Conservation (phyloP, 345 rosid genomes). For the Trapa bicornis region DNA sequence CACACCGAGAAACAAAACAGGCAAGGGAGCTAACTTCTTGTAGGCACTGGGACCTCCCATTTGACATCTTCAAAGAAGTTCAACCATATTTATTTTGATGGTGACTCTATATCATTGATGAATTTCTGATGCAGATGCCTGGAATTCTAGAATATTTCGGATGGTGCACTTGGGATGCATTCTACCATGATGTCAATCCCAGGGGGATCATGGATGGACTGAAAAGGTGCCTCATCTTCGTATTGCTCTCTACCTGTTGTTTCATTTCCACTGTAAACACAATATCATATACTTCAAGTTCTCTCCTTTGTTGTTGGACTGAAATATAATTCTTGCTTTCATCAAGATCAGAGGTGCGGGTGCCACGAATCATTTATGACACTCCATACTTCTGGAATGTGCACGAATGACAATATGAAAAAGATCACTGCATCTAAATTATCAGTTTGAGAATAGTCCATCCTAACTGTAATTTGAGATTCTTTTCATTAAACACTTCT, state of each 20-base stretch:
- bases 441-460: not conserved
- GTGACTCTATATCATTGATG: not conserved
- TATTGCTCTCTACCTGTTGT: not conserved
- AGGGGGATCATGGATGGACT: constrained; percentile 43
- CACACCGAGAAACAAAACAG: constrained; percentile 36
- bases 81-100: not conserved
- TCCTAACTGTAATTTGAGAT: not conserved
- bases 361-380: not conserved
- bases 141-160: constrained; percentile 46
- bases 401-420: not conserved
- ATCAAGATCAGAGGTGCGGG: not conserved
- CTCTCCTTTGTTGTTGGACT: no score
- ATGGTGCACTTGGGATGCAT: constrained; percentile 66
- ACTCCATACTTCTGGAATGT: not conserved
- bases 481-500: not conserved
- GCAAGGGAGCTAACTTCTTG: constrained; percentile 14
- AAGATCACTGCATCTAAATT: not conserved
- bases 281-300: no score
- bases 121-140: constrained; percentile 33
- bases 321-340: no score
- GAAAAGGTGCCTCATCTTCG: constrained; percentile 21
- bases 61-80: not conserved
- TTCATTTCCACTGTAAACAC: not conserved
- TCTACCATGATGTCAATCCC: constrained; percentile 39
- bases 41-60: not conserved